Evolutionary conservation across 2,329 filamentous ascomycete species (phyloP), one percentile per base, ranked within the genome.

Genomic region (Alternaria ethzedia): DNA sequence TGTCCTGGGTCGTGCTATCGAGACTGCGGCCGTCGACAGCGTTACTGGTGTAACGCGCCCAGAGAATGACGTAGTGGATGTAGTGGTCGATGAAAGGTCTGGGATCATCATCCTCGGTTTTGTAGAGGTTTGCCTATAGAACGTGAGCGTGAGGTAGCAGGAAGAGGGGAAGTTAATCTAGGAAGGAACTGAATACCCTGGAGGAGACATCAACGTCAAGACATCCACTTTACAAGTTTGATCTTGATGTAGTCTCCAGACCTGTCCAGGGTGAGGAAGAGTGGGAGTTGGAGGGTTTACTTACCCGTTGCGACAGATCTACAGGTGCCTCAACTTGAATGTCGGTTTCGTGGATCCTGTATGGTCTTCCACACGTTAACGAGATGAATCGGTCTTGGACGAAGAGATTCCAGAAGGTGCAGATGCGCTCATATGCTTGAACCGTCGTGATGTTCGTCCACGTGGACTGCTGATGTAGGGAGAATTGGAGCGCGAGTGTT

Each of bases 361-460:
- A 74, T 1, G 77, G 77, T 17, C 76, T 70, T 17, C 72, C 70
- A 52, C 75, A 79, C 12, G 75, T 73, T 12, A 77, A 54, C 1
- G 76, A 72, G 43, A 78, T 76, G 8, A 69, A 69, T 17, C 71
- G 72, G 50, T 79, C 77, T 11, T 66, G 43, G 15, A 74, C 65
- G 23, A 73, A 70, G 2, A 75, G 50, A 6, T 68, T 73, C 76
- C 77, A 79, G 54, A 79, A 77, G 1, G 74, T 66, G 45, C 69
- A 71, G 36, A 74, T 61, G 9, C 70, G 72, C 63, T 70, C 67
- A 46, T 74, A 72, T 10, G 64, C 61, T 21, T 73, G 62, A 45
- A 69, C 13, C 45, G 66, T 15, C 28, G 63, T 54, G 44, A 68
- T 25, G 43, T 67, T 54, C n/a, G 54, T 7, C 68, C 69, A 72